phyloP scores from a whole-genome alignment of 2,329 filamentous ascomycete species.

The Gremmenia infestans region DNA sequence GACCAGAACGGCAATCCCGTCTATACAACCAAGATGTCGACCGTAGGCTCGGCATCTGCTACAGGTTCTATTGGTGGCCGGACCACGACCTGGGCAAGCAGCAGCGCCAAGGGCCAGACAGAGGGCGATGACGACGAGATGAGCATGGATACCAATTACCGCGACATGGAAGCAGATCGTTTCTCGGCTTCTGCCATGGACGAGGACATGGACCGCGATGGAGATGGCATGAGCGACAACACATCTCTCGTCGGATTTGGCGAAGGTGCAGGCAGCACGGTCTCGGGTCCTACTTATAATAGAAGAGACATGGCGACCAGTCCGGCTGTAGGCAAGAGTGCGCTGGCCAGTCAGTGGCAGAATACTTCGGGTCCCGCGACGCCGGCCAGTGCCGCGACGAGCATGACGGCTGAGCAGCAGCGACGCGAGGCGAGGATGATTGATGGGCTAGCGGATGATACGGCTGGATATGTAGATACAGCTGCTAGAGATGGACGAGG shows the following conservation, averaged over 20 bases:
- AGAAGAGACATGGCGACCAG: slow-evolving; percentile 37
- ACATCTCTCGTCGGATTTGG: slow-evolving; percentile 87
- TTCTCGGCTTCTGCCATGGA: slow-evolving; percentile 44
- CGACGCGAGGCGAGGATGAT: slow-evolving; percentile 59
- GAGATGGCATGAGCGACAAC: slow-evolving; percentile 73
- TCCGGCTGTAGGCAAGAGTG: slow-evolving; percentile 32
- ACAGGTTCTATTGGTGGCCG: slow-evolving; percentile 71
- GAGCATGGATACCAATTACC: slow-evolving; percentile 55
- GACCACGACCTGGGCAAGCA: slow-evolving; percentile 57
- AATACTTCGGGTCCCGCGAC: slow-evolving; percentile 17
- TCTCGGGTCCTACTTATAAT: slow-evolving; percentile 71
- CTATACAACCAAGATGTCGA: slow-evolving; percentile 71
- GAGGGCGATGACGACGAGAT: slow-evolving; percentile 56
- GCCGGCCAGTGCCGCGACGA: slow-evolving; percentile 18
- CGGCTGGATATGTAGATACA: slow-evolving; percentile 57
- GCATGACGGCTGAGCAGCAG: slow-evolving; percentile 40
- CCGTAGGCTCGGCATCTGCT: slow-evolving; percentile 84
- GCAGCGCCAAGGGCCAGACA: slow-evolving; percentile 47
- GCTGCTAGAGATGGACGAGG: slow-evolving; percentile 38
- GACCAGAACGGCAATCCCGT: slow-evolving; percentile 67
- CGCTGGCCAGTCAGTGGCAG: slow-evolving; percentile 19
- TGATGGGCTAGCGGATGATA: slow-evolving; percentile 60
- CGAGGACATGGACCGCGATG: slow-evolving; percentile 22
- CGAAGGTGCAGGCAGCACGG: slow-evolving; percentile 81
- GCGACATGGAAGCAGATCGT: slow-evolving; percentile 46